These are phyloP conservation scores for Leonotis leonurus DNA, from an alignment of 257 asterid species.

Conservation along the genomic window DNA sequence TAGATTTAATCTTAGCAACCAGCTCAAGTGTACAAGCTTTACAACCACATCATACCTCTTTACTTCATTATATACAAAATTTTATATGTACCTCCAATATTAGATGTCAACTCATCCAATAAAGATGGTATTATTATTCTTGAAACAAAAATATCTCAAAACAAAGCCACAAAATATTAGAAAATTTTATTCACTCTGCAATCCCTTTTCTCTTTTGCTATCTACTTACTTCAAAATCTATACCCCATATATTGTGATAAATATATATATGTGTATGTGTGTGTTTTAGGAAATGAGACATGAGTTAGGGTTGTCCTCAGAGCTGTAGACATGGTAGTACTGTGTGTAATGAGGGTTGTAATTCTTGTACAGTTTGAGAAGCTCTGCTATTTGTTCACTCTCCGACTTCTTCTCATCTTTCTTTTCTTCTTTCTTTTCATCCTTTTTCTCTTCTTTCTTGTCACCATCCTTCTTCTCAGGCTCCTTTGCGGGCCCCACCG, in stretches of 20 bases:
- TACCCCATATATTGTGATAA: not conserved
- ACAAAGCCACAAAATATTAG: not conserved
- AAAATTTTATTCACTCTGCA: not conserved
- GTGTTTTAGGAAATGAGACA: conserved; percentile 27
- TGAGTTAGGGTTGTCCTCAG: conserved; percentile 46
- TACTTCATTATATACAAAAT: too few relatives aligned
- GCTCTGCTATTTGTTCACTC: conserved; percentile 24
- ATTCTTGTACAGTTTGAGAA: conserved; percentile 16
- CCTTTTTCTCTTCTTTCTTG: conserved; percentile 16
- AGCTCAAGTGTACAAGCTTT: too few relatives aligned
- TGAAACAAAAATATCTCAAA: not conserved
- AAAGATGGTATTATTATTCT: too few relatives aligned
- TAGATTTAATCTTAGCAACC: too few relatives aligned
- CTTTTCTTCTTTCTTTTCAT: conserved; percentile 14
- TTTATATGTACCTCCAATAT: too few relatives aligned
- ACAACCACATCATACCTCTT: too few relatives aligned
- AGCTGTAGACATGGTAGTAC: conserved; percentile 24
- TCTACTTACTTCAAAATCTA: not conserved
- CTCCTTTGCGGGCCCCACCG: conserved; percentile 56
- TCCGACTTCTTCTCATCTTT: conserved; percentile 23
- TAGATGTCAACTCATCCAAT: too few relatives aligned
- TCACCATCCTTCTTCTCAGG: conserved; percentile 35
- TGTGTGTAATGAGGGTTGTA: conserved; percentile 27
- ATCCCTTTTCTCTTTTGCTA: not conserved
- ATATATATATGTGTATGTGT: too few relatives aligned